phyloP scores from a whole-genome alignment of 2,329 filamentous ascomycete species.

The Fusarium kyushuense region DNA sequence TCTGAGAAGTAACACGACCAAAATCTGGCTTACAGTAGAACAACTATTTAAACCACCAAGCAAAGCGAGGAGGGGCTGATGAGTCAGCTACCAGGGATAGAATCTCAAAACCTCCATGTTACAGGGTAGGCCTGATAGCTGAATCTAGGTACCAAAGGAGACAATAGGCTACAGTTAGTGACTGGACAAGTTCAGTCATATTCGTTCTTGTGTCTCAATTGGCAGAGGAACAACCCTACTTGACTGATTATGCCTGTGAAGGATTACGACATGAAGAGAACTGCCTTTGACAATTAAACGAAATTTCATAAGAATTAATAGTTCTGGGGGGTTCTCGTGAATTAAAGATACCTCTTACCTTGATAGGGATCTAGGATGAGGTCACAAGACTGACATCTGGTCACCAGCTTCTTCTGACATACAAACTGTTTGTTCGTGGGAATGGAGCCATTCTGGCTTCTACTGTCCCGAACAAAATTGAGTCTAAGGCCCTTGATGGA shows the following conservation, averaged over 20 bases:
- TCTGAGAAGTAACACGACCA: slow-evolving; percentile 24
- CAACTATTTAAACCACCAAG: neutral
- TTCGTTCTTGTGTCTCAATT: no score
- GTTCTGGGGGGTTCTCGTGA: no score
- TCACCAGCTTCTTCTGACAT: slow-evolving; percentile 31
- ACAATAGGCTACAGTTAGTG: no score
- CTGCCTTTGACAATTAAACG: slow-evolving; percentile 5
- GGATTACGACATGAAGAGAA: neutral
- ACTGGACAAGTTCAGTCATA: no score
- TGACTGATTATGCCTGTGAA: no score
- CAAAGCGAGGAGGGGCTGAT: slow-evolving; percentile 29
- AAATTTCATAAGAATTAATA: neutral
- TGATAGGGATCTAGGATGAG: neutral
- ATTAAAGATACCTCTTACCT: no score
- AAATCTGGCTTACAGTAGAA: slow-evolving; percentile 3
- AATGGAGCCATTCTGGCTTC: neutral
- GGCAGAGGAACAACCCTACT: no score
- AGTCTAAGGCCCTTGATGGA: slow-evolving; percentile 4
- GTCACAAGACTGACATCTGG: slow-evolving; percentile 16
- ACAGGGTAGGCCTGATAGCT: no score
- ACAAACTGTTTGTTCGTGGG: slow-evolving; percentile 12
- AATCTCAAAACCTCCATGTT: no score
- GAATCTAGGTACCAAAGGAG: no score
- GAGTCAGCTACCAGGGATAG: slow-evolving; percentile 21
- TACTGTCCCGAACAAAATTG: neutral